phyloP scores from a whole-genome alignment of 345 rosid genomes.

The Fremontodendron californicum region DNA sequence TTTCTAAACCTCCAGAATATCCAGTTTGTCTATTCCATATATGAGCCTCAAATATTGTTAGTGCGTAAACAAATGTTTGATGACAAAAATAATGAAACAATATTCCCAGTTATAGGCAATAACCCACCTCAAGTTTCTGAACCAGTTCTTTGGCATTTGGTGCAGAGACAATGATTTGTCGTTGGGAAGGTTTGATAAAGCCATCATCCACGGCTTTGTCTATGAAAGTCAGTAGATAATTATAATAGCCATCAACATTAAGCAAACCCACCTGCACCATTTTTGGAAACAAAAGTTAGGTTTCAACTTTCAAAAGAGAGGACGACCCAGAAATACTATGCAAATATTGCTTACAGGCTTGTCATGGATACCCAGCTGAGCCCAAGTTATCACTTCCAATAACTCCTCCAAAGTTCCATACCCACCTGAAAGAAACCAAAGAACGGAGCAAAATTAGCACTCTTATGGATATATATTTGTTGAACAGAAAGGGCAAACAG shows the following conservation, averaged over 20 bases:
- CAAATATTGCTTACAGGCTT: constrained; percentile 61
- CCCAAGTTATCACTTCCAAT: constrained; percentile 86
- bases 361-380: constrained; percentile 92
- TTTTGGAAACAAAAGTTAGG: neutral
- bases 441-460: neutral
- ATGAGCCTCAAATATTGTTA: neutral
- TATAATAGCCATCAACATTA: constrained; percentile 91
- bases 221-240: constrained; percentile 67
- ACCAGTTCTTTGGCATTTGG: constrained; percentile 81
- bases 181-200: constrained; percentile 76
- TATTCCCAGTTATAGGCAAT: neutral
- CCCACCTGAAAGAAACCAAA: constrained; percentile 53
- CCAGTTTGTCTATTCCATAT: constrained; percentile 22
- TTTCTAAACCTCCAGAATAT: constrained; percentile 13
- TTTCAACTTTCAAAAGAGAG: neutral
- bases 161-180: constrained; percentile 81
- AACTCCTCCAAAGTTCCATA: constrained; percentile 93
- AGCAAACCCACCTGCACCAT: constrained; percentile 78
- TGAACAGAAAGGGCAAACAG: neutral
- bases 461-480: neutral
- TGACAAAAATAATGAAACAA: neutral
- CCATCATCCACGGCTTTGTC: constrained; percentile 98
- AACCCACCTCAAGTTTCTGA: constrained; percentile 82
- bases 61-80: neutral
- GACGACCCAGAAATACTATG: neutral